Conservation (phyloP, 2,329 filamentous ascomycete genomes). For the Aspergillus fructus region DNA sequence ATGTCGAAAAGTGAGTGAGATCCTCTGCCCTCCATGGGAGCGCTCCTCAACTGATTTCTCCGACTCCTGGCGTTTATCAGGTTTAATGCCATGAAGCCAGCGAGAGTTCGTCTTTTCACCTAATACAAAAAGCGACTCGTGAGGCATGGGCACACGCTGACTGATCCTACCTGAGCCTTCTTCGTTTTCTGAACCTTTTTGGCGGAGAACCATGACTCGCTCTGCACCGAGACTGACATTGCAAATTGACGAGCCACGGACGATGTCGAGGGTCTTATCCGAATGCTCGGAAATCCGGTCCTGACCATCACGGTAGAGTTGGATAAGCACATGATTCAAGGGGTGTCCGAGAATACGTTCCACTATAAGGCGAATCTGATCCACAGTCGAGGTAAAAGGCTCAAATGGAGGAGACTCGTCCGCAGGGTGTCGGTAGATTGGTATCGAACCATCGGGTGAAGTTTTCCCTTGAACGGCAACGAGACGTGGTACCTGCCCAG, state of each 20-base stretch:
- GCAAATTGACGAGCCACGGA: constrained; percentile 75
- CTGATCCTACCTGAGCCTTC: constrained; percentile 51
- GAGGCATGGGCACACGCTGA: constrained; percentile 72
- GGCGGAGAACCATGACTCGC: constrained; percentile 84
- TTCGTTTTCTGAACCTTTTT: constrained; percentile 49
- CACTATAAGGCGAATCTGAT: constrained; percentile 65
- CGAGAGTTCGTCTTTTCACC: constrained; percentile 76
- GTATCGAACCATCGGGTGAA: constrained; percentile 65
- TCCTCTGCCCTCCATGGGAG: constrained; percentile 72
- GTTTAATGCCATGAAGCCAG: constrained; percentile 90
- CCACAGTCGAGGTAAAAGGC: constrained; percentile 72
- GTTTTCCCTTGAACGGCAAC: constrained; percentile 84
- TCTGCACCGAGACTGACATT: constrained; percentile 94
- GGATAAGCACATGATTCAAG: constrained; percentile 89
- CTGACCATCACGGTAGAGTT: constrained; percentile 82
- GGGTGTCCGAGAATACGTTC: constrained; percentile 73
- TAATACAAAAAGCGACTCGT: constrained; percentile 85
- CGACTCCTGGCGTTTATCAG: constrained; percentile 70
- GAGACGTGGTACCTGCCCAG: constrained; percentile 85
- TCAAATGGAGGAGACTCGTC: constrained; percentile 80
- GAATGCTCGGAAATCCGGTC: constrained; percentile 97
- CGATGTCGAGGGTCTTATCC: constrained; percentile 94
- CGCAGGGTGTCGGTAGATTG: constrained; percentile 91
- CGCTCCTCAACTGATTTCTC: constrained; percentile 71
- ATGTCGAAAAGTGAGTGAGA: constrained; percentile 85